These are phyloP conservation scores for Nicotiana benthamiana DNA, from an alignment of 257 asterid genomes.

Conservation along the genomic window DNA sequence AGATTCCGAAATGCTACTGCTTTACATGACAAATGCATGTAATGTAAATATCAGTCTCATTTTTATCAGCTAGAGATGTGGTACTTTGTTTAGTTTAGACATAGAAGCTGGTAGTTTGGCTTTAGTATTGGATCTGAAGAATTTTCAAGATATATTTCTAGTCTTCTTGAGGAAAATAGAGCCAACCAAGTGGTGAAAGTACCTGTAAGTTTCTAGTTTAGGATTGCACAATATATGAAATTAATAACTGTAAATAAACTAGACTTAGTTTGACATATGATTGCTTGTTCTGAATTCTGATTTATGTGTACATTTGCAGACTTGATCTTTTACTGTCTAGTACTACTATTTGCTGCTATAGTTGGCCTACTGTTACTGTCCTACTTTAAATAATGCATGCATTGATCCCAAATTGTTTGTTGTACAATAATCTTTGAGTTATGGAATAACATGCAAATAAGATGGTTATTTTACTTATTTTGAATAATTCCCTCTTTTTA, in stretches of 20 bases:
- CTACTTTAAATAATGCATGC: no score
- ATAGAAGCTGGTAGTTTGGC: not conserved
- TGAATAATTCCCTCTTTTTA: no score
- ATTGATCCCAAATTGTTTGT: no score
- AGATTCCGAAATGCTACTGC: not conserved
- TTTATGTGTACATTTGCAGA: not conserved
- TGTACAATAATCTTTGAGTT: no score
- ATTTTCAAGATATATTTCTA: not conserved
- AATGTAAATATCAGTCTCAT: not conserved
- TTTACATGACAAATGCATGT: not conserved
- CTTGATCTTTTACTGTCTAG: no score
- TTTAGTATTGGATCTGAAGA: not conserved
- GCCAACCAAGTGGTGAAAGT: not conserved
- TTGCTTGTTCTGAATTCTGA: not conserved
- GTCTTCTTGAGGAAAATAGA: not conserved
- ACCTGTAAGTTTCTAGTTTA: not conserved
- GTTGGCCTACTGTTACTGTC: no score
- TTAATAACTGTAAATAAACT: not conserved
- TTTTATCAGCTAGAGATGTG: not conserved
- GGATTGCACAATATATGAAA: not conserved
- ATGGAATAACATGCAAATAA: no score
- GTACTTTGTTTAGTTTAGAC: not conserved
- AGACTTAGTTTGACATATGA: not conserved
- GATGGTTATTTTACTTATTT: no score
- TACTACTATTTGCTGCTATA: no score